Evolutionary conservation across 257 asterid species (phyloP).

Genomic region (Haberlea rhodopensis): DNA sequence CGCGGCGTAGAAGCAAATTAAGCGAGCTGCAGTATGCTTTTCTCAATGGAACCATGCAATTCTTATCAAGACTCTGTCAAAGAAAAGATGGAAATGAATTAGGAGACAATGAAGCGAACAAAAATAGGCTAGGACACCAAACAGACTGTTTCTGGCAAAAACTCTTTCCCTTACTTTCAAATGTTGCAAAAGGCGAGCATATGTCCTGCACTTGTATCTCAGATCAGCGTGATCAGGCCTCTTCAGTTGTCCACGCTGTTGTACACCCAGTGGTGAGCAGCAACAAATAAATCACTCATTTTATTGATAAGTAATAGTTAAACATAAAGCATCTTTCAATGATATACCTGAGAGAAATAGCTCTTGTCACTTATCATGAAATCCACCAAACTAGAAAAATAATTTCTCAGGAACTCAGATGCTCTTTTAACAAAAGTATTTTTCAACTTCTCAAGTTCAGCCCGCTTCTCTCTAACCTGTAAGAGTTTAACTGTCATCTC

Average conservation of each 20-base stretch:
- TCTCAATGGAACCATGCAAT: conserved; percentile 76
- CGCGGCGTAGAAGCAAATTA: conserved; percentile 84
- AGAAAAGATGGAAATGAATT: conserved; percentile 18
- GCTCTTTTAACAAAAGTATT: conserved; percentile 80
- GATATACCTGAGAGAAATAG: conserved; percentile 89
- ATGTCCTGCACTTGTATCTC: conserved; percentile 91
- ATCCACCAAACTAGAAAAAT: conserved; percentile 94
- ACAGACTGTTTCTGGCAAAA: conserved; percentile 16
- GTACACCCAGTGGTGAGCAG: conserved; percentile 30
- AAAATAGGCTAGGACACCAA: conserved; percentile 13
- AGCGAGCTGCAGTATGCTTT: conserved; percentile 96
- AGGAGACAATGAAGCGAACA: conserved; percentile 27
- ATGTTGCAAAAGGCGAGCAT: conserved; percentile 98
- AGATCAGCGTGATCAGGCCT: conserved; percentile 97
- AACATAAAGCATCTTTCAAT: conserved; percentile 21
- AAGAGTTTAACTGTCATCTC: conserved; percentile 27
- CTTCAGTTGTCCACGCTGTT: conserved; percentile 94
- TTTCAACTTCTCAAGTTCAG: conserved; percentile 76
- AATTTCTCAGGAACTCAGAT: conserved; percentile 79
- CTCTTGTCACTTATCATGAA: conserved; percentile 93
- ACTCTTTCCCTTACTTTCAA: conserved; percentile 59
- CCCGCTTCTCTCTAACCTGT: conserved; percentile 88
- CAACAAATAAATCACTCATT: conserved; percentile 6
- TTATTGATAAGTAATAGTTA: conserved; percentile 23
- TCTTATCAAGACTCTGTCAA: conserved; percentile 80